phyloP scores from a whole-genome alignment of 441 rosid genomes.

The Cnidoscolus chayamansa region DNA sequence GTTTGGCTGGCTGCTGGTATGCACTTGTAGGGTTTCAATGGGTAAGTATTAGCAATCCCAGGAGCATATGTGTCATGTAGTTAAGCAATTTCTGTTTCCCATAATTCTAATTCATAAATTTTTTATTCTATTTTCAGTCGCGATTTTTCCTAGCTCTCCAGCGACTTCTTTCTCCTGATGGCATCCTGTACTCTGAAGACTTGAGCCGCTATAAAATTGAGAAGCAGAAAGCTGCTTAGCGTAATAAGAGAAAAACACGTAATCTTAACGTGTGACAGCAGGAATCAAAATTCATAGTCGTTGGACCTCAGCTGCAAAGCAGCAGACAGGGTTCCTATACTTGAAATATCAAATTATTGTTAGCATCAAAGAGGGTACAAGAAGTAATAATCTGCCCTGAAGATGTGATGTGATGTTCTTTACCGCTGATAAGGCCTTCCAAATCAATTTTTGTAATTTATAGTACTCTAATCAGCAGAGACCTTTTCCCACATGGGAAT shows the following conservation, averaged over 20 bases:
- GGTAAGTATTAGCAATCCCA: slow-evolving; percentile 38
- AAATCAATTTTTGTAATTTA: not conserved
- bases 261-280: not conserved
- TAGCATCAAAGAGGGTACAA: not conserved
- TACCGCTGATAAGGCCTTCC: not conserved
- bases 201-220: slow-evolving; percentile 28
- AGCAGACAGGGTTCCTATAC: not conserved
- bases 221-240: slow-evolving; percentile 40
- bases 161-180: slow-evolving; percentile 65
- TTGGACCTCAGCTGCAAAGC: not conserved
- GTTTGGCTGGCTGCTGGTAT: slow-evolving; percentile 69
- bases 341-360: slow-evolving; percentile 2
- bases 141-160: slow-evolving; percentile 54
- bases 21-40: slow-evolving; percentile 72
- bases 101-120: not conserved
- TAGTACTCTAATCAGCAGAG: no score
- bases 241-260: not conserved
- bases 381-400: not conserved
- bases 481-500: not conserved
- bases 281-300: not conserved
- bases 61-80: slow-evolving; percentile 1
- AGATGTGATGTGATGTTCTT: not conserved
- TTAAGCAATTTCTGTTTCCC: not conserved
- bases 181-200: slow-evolving; percentile 44
- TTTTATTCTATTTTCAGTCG: slow-evolving; percentile 44